These are phyloP conservation scores for Ananas comosus DNA, from an alignment of 176 grass and related monocot genomes.

Conservation along the genomic window DNA sequence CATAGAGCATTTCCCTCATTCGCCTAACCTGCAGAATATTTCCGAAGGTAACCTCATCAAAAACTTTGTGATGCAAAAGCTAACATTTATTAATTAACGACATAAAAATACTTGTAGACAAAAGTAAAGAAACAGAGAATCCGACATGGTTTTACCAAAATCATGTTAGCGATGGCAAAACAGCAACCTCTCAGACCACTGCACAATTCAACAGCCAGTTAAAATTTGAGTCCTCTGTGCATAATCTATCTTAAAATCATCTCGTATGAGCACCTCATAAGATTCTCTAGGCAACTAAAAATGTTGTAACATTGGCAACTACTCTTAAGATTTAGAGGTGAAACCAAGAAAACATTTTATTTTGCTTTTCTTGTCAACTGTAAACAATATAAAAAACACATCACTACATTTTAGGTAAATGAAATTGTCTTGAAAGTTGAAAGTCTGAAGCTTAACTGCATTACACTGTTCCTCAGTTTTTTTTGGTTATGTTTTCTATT, in stretches of 20 bases:
- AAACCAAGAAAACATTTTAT: too few relatives aligned
- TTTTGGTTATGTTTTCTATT: too few relatives aligned
- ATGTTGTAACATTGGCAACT: neutral
- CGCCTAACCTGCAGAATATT: slow-evolving; percentile 59
- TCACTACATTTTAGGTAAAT: too few relatives aligned
- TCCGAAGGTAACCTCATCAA: neutral
- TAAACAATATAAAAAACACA: too few relatives aligned
- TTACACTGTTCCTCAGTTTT: too few relatives aligned
- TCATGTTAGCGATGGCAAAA: slow-evolving; percentile 97
- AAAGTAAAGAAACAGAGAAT: slow-evolving; percentile 24
- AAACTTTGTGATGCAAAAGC: neutral
- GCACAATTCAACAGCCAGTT: slow-evolving; percentile 31
- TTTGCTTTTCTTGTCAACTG: too few relatives aligned
- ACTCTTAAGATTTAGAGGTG: too few relatives aligned
- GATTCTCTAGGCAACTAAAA: neutral
- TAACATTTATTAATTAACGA: neutral
- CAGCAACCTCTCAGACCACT: slow-evolving; percentile 92
- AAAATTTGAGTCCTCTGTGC: slow-evolving; percentile 5
- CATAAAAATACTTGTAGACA: slow-evolving; percentile 9
- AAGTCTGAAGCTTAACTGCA: too few relatives aligned
- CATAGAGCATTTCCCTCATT: slow-evolving; percentile 89
- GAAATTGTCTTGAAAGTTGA: too few relatives aligned
- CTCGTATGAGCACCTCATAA: neutral
- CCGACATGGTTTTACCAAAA: slow-evolving; percentile 77
- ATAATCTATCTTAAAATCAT: neutral